These are phyloP conservation scores for Leptoxyphium fumago DNA, from an alignment of 2,329 filamentous ascomycete species.

Conservation along the genomic window DNA sequence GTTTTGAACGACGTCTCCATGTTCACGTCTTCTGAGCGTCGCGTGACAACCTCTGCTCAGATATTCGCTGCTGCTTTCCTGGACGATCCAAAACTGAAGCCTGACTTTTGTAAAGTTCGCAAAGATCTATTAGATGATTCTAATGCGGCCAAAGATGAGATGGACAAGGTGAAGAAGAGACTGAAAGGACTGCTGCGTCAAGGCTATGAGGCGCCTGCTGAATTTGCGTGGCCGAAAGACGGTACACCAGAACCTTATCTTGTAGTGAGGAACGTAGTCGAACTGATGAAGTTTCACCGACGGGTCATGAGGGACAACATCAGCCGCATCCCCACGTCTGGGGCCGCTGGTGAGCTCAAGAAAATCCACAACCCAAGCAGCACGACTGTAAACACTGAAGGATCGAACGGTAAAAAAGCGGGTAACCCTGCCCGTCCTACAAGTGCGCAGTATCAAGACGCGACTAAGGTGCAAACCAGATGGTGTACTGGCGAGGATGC, in stretches of 20 bases:
- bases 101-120: conserved; percentile 76
- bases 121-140: conserved; percentile 95
- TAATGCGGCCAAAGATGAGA: conserved; percentile 95
- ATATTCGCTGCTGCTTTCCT: conserved; percentile 89
- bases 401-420: not conserved
- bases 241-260: conserved; percentile 90
- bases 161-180: conserved; percentile 99
- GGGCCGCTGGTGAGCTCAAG: conserved; percentile 36
- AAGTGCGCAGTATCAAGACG: conserved; percentile 7
- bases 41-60: conserved; percentile 89
- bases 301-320: conserved; percentile 93
- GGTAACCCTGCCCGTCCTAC: not conserved
- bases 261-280: conserved; percentile 80
- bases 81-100: conserved; percentile 67
- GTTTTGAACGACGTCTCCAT: conserved; percentile 85
- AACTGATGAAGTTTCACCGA: conserved; percentile 95
- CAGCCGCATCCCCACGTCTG: conserved; percentile 51
- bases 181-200: conserved; percentile 82
- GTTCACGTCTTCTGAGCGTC: conserved; percentile 87
- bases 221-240: conserved; percentile 91
- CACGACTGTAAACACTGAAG: not conserved
- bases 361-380: conserved; percentile 34
- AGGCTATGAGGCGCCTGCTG: conserved; percentile 81
- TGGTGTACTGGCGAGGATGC: conserved; percentile 97
- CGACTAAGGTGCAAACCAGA: conserved; percentile 54